These are phyloP conservation scores for Rhizophagus sp. DNA, from an alignment of 192 early-diverging fungal species.

Conservation along the genomic window DNA sequence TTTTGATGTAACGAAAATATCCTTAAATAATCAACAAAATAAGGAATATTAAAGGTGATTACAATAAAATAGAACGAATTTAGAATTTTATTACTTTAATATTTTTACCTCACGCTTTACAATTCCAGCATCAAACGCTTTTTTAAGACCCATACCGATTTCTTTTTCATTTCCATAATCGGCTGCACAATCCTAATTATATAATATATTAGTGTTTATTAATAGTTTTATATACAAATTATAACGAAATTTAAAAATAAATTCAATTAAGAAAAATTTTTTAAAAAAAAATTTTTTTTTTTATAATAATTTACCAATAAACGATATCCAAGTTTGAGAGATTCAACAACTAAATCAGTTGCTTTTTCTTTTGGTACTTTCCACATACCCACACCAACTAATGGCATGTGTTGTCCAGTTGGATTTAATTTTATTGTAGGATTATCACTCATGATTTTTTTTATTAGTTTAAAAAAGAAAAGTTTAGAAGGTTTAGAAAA, in stretches of 20 bases:
- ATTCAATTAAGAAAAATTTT: no score
- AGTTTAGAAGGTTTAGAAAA: no score
- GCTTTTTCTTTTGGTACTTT: conserved; percentile 46
- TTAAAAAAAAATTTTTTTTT: no score
- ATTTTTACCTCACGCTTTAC: conserved; percentile 48
- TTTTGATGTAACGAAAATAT: conserved; percentile 62
- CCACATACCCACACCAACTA: conserved; percentile 57
- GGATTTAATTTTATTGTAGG: conserved; percentile 42
- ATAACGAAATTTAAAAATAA: no score
- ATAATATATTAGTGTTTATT: no score
- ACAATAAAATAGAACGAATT: no score
- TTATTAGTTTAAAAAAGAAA: neutral
- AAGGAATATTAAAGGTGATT: neutral
- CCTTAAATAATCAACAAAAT: conserved; percentile 3
- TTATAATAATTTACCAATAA: neutral
- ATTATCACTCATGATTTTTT: neutral
- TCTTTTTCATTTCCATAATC: conserved; percentile 68
- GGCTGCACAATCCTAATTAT: conserved; percentile 52
- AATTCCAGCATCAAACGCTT: conserved; percentile 50
- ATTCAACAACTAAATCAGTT: conserved; percentile 46
- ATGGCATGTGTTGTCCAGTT: conserved; percentile 48
- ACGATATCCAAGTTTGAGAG: conserved; percentile 40
- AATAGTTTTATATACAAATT: no score
- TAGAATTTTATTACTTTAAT: neutral
- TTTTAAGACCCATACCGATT: conserved; percentile 58